A percentile compares a stretch with the other conserved stretches of the same genome.
These are phyloP conservation scores for Malassezia yamatoensis DNA, from an alignment of 1,284 basidiomycete species.

Conservation along the genomic window DNA sequence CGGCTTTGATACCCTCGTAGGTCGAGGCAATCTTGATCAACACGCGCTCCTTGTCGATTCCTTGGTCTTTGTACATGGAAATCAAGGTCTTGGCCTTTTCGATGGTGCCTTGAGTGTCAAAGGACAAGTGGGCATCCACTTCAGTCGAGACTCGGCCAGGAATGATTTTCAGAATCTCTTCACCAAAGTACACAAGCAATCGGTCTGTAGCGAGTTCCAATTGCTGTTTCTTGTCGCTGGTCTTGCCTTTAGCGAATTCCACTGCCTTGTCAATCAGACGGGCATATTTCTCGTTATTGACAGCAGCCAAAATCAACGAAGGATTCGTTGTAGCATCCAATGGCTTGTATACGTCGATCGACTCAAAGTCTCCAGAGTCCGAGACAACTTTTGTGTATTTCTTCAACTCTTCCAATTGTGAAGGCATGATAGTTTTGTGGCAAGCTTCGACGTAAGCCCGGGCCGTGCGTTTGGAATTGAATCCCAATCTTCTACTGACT, in stretches of 20 bases:
- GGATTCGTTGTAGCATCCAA: slow-evolving; percentile 48
- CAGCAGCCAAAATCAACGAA: slow-evolving; percentile 71
- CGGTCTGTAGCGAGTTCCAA: slow-evolving; percentile 68
- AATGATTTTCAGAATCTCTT: slow-evolving; percentile 86
- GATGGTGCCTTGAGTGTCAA: slow-evolving; percentile 85
- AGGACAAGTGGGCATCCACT: slow-evolving; percentile 92
- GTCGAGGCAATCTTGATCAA: slow-evolving; percentile 99
- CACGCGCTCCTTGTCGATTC: slow-evolving; percentile 75
- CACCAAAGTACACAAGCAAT: slow-evolving; percentile 90
- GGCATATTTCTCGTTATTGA: slow-evolving; percentile 76
- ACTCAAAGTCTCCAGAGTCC: slow-evolving; percentile 47
- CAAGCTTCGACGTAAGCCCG: neutral
- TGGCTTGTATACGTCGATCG: slow-evolving; percentile 47
- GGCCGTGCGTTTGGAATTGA: neutral
- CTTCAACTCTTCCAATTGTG: slow-evolving; percentile 44
- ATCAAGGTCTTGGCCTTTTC: slow-evolving; percentile 77
- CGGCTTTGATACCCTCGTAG: slow-evolving; percentile 99
- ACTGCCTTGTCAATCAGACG: slow-evolving; percentile 75
- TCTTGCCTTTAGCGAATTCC: slow-evolving; percentile 69
- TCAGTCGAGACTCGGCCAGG: slow-evolving; percentile 98
- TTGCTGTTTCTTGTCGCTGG: slow-evolving; percentile 37
- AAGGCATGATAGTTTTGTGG: slow-evolving; percentile 10
- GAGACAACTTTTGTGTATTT: slow-evolving; percentile 45
- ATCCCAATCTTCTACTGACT: neutral
- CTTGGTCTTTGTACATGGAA: slow-evolving; percentile 78